Conservation (phyloP, 2,329 filamentous ascomycete genomes). For the Xylaria sp. region DNA sequence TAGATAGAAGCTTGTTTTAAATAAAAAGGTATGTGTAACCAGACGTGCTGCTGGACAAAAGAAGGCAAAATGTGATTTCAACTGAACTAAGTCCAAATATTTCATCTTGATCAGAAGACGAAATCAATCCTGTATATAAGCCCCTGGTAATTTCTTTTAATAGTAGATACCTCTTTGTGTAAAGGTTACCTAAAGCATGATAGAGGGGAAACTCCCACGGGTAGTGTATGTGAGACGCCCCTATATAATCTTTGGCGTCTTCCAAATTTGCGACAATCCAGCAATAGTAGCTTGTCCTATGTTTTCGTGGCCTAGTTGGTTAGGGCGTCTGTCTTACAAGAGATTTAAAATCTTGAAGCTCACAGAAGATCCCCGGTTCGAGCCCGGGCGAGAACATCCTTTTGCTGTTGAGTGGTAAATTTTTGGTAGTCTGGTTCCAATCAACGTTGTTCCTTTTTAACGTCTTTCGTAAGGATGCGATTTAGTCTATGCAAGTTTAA, state of each 20-base stretch:
- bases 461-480: no score
- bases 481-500: no score
- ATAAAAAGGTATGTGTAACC: background rate
- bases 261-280: background rate
- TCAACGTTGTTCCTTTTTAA: background rate
- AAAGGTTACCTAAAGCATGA: no score
- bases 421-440: background rate
- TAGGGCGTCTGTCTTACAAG: constrained; percentile 39
- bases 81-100: no score
- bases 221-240: no score
- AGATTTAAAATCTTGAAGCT: background rate
- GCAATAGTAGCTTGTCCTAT: background rate
- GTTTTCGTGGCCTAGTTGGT: constrained; percentile 39
- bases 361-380: constrained; percentile 40
- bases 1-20: constrained; percentile 1
- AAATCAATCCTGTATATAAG: no score
- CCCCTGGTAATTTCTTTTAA: no score
- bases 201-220: no score
- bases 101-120: no score
- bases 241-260: no score
- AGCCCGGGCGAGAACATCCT: constrained; percentile 36
- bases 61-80: background rate
- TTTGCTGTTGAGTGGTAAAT: background rate
- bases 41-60: no score
- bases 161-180: no score